phyloP scores from a whole-genome alignment of 1,284 basidiomycete genomes.

The Omphalotus olearius region DNA sequence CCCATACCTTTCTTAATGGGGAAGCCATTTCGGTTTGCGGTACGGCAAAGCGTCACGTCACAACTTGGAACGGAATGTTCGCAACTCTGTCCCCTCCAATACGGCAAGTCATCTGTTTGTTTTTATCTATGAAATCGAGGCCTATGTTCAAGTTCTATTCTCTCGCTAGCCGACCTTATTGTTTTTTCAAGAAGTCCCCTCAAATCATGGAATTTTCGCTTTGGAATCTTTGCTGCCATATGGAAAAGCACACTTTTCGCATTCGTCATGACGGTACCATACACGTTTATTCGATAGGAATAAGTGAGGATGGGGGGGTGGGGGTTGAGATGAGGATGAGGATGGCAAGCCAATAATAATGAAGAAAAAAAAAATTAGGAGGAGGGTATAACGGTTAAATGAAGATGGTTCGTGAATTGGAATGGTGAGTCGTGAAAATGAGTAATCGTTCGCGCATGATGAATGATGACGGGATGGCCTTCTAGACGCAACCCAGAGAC shows the following conservation, averaged over 20 bases:
- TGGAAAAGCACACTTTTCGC: constrained; percentile 1
- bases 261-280: not conserved
- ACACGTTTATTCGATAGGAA: constrained; percentile 11
- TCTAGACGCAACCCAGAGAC: constrained; percentile 10
- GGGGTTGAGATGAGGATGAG: not conserved
- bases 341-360: constrained; percentile 5
- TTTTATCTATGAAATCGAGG: no score
- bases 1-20: constrained; percentile 3
- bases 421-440: constrained; percentile 13
- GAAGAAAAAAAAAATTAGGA: constrained; percentile 6
- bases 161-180: constrained; percentile 5
- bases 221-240: not conserved
- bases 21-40: not conserved
- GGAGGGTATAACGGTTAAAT: constrained; percentile 1
- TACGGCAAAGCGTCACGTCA: not conserved
- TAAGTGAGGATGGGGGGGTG: constrained; percentile 6
- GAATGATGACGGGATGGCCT: constrained; percentile 10
- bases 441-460: constrained; percentile 16
- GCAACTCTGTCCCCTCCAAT: no score
- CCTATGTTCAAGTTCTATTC: not conserved
- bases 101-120: no score
- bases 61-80: not conserved
- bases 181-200: constrained; percentile 9
- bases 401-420: constrained; percentile 11
- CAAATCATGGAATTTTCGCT: constrained; percentile 1